Base-by-base conservation (phyloP, 2,329 filamentous ascomycete species). In the Raffaelea deltoideospora region DNA sequence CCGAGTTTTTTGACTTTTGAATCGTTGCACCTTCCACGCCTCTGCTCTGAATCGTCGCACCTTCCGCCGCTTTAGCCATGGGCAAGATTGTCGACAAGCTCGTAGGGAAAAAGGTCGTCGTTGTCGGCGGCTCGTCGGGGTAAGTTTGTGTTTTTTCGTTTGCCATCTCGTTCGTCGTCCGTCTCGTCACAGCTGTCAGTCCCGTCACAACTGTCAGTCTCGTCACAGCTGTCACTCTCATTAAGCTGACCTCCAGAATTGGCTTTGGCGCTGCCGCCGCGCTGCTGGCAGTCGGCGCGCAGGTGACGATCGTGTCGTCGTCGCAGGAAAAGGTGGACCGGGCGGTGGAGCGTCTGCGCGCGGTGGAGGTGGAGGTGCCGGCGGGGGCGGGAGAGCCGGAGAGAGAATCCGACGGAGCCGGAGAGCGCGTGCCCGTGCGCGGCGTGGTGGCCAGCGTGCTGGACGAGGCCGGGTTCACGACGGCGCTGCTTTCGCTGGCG, bases 101-200 rank as follows among this genome's bases (percentile, higher is more conserved):
- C 27, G 45, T 45, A 0, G 51, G 50, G 35, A 50, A 58, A 44
- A 56, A 52, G 37, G 46, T 58, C 14, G 50, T 52, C 35, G 50
- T 58, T 14, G 50, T 58, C 22, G 56, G 56, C n/a, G 56, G 55
- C 10, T 52, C 53, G 2, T 57, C 55, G 1, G 54, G 54, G 54
- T 55, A 45, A 8, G 41, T 35, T 15, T 28, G 5, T 15, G 24
- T 18, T 18, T 20, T 11, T n/a, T 26, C 37, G n/a, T 15, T 22
- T n/a, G n/a, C n/a, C n/a, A n/a, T n/a, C n/a, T n/a, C n/a, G n/a
- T n/a, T n/a, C n/a, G n/a, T n/a, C n/a, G n/a, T n/a, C n/a, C n/a
- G n/a, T n/a, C n/a, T n/a, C n/a, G n/a, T n/a, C n/a, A n/a, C n/a
- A n/a, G n/a, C n/a, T n/a, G n/a, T n/a, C n/a, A n/a, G n/a, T n/a